These are phyloP conservation scores for Epicoccum sorghinum DNA, from an alignment of 2,329 filamentous ascomycete genomes.

Conservation along the genomic window DNA sequence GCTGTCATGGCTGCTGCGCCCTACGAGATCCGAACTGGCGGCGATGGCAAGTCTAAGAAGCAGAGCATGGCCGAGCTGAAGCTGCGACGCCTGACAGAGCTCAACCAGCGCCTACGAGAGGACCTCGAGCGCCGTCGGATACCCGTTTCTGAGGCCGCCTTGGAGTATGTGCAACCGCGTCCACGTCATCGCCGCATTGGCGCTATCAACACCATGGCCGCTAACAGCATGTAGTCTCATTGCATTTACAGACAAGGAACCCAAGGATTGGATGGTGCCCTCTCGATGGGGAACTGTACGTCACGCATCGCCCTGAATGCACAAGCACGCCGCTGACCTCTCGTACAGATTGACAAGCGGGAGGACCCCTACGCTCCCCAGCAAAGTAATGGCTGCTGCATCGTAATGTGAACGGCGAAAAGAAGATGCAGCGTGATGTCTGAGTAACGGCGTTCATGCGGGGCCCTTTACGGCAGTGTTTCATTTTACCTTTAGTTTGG, in stretches of 20 bases:
- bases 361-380: conserved; percentile 99
- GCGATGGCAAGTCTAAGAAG: conserved; percentile 85
- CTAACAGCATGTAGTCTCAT: conserved; percentile 73
- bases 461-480: conserved; percentile 45
- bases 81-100: conserved; percentile 91
- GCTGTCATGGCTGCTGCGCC: conserved; percentile 63
- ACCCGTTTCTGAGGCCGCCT: conserved; percentile 88
- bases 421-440: conserved; percentile 42
- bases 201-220: background rate
- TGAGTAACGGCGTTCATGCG: conserved; percentile 47
- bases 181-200: background rate
- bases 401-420: conserved; percentile 75
- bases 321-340: conserved; percentile 25
- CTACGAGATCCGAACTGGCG: conserved; percentile 70
- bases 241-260: conserved; percentile 92
- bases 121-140: conserved; percentile 95
- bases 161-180: conserved; percentile 50
- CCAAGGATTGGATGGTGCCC: conserved; percentile 98
- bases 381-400: conserved; percentile 90
- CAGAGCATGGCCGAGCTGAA: conserved; percentile 99
- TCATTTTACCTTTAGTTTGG: conserved; percentile 39
- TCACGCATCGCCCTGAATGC: conserved; percentile 7
- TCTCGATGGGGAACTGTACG: conserved; percentile 87
- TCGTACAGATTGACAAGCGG: conserved; percentile 76
- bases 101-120: conserved; percentile 94